Conservation (phyloP, 805 yeast genomes). For the Wickerhamiella sergipiensis region DNA sequence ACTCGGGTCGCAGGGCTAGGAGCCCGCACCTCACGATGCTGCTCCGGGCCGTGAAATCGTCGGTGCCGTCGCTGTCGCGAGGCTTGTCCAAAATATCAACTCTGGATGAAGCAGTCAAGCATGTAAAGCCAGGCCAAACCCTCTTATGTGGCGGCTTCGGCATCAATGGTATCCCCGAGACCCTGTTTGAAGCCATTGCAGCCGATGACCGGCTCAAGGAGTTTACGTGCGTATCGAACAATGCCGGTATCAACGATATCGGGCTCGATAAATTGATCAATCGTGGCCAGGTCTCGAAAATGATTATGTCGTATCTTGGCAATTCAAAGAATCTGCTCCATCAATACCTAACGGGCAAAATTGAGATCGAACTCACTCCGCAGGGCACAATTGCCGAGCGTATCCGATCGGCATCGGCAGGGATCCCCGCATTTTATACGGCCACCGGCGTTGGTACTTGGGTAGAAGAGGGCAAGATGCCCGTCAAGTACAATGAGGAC, state of each 20-base stretch:
- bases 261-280: constrained; percentile 32
- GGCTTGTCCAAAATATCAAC: constrained; percentile 12
- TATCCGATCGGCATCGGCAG: constrained; percentile 35
- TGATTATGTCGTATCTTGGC: constrained; percentile 37
- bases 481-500: constrained; percentile 27
- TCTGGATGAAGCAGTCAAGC: constrained; percentile 12
- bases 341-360: constrained; percentile 30
- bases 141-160: constrained; percentile 40
- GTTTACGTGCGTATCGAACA: constrained; percentile 35
- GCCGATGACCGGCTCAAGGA: constrained; percentile 24
- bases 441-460: constrained; percentile 41
- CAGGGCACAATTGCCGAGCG: constrained; percentile 41
- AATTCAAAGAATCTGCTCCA: constrained; percentile 30
- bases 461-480: constrained; percentile 36
- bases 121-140: constrained; percentile 21
- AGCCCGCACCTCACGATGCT: not conserved
- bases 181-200: constrained; percentile 29
- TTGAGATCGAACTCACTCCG: constrained; percentile 36
- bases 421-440: constrained; percentile 37
- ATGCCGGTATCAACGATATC: constrained; percentile 34
- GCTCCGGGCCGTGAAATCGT: not conserved
- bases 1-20: not conserved
- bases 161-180: constrained; percentile 34
- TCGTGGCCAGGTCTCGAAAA: constrained; percentile 31
- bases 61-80: not conserved